Percentiles rank a stretch among this genome's conserved stretches.
Evolutionary conservation across 306 rosid species (phyloP).

Genomic region (Gleditsia sinensis): DNA sequence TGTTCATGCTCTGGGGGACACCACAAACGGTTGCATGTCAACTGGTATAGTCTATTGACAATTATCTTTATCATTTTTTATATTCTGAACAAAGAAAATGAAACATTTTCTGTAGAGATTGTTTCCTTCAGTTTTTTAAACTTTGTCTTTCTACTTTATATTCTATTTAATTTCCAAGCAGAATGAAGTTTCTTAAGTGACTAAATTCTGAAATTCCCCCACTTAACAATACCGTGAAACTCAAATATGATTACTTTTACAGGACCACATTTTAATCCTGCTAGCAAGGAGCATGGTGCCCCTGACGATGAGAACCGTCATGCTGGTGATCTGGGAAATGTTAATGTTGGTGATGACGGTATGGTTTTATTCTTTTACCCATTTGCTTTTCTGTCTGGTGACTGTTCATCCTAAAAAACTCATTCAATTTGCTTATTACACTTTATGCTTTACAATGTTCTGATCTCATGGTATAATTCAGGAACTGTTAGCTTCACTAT

Average conservation of each 20-base stretch:
- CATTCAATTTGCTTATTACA: not conserved
- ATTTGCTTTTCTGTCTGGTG: not conserved
- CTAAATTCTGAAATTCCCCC: not conserved
- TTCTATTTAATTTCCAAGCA: not conserved
- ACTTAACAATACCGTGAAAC: not conserved
- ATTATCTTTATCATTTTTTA: not conserved
- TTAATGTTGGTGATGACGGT: slow-evolving; percentile 86
- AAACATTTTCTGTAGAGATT: not conserved
- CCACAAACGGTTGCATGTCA: slow-evolving; percentile 98
- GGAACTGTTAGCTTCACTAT: slow-evolving; percentile 70
- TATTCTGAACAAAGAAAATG: not conserved
- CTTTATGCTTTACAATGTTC: slow-evolving; percentile 23
- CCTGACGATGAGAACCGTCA: slow-evolving; percentile 84
- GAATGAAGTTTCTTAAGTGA: not conserved
- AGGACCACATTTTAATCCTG: slow-evolving; percentile 94
- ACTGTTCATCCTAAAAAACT: not conserved
- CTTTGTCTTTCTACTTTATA: not conserved
- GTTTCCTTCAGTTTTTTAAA: not conserved
- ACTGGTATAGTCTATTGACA: slow-evolving; percentile 59
- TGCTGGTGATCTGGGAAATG: slow-evolving; percentile 96
- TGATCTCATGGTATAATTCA: slow-evolving; percentile 45
- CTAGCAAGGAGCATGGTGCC: slow-evolving; percentile 78
- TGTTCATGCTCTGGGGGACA: slow-evolving; percentile 94
- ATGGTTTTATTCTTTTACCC: slow-evolving; percentile 25
- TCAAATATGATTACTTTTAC: not conserved